These are phyloP conservation scores for Leccinellum luteum DNA, from an alignment of 768 basidiomycete genomes.

Conservation along the genomic window DNA sequence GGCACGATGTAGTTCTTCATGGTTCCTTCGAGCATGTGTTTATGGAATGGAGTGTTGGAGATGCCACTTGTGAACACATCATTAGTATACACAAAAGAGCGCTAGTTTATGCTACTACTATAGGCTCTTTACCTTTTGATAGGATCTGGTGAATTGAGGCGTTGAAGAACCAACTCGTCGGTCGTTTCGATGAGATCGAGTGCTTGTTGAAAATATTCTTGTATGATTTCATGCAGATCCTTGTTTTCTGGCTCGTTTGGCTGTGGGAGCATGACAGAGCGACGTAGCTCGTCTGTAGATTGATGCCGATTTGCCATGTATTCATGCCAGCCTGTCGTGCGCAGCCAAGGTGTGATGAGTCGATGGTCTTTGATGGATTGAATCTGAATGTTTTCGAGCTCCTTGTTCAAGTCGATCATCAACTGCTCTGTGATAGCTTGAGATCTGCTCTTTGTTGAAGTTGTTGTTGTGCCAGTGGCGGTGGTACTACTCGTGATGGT, in stretches of 20 bases:
- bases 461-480: too few species aligned
- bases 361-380: background rate
- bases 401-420: background rate
- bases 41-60: slow-evolving; percentile 23
- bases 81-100: too few species aligned
- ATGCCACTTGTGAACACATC: slow-evolving; percentile 3
- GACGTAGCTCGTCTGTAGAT: background rate
- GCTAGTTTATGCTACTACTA: too few species aligned
- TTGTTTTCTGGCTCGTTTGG: rapidly evolving
- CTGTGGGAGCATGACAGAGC: background rate
- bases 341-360: background rate
- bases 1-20: slow-evolving; percentile 13
- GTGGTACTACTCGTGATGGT: too few species aligned
- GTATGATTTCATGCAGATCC: rapidly evolving
- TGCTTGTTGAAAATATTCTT: background rate
- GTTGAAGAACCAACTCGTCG: background rate
- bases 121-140: too few species aligned
- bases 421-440: background rate
- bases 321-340: background rate
- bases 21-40: slow-evolving; percentile 7
- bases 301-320: rapidly evolving
- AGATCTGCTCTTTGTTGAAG: too few species aligned
- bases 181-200: background rate
- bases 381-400: background rate
- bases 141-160: too few species aligned